phyloP scores from a whole-genome alignment of 2,329 filamentous ascomycete genomes.

The Verticillium zaregamsianum region DNA sequence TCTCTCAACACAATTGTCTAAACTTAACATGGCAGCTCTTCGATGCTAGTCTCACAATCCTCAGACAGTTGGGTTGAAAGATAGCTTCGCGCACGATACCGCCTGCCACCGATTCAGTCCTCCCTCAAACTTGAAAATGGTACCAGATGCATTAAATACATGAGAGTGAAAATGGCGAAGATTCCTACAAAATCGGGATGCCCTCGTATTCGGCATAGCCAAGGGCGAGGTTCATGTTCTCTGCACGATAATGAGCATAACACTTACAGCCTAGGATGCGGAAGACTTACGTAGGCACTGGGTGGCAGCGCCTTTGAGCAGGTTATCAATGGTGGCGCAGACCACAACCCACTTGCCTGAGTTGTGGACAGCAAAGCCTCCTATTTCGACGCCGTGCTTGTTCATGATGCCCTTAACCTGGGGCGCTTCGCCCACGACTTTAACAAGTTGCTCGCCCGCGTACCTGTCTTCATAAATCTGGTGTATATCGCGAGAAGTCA shows the following conservation, averaged over 20 bases:
- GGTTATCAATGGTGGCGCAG: constrained; percentile 88
- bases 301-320: constrained; percentile 88
- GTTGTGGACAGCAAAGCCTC: constrained; percentile 60
- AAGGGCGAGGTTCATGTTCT: constrained; percentile 92
- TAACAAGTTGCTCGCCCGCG: constrained; percentile 91
- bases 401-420: constrained; percentile 32
- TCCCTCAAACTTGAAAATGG: too few species aligned
- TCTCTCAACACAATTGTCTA: too few species aligned
- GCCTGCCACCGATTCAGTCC: too few species aligned
- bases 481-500: constrained; percentile 88
- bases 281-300: constrained; percentile 78
- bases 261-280: not conserved
- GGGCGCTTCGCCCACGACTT: constrained; percentile 70
- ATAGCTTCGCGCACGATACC: too few species aligned
- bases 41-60: too few species aligned
- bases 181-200: constrained; percentile 55
- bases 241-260: constrained; percentile 31
- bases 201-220: constrained; percentile 87
- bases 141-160: too few species aligned
- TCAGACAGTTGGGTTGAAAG: too few species aligned
- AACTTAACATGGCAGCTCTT: too few species aligned
- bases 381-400: constrained; percentile 89
- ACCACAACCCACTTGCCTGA: constrained; percentile 90
- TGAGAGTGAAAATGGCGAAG: too few species aligned
- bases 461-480: constrained; percentile 95